Base-by-base conservation (phyloP, 768 basidiomycete species). In the Boletus insuetus region DNA sequence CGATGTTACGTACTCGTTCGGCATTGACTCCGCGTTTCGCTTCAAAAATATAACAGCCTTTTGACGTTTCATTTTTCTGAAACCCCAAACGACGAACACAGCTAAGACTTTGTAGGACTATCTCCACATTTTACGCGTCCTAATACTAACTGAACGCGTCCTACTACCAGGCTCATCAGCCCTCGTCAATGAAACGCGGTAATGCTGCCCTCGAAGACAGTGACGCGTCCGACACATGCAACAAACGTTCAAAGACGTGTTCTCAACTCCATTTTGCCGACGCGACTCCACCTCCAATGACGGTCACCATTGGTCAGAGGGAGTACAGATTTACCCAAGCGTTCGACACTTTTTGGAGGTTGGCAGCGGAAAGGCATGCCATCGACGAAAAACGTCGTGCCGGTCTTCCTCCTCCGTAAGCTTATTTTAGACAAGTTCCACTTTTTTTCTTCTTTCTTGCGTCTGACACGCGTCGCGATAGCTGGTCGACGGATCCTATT, bases 401-500 rank as follows among this genome's bases (percentile, higher is more conserved):
- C 29, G 82, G 81, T 24, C 47, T 72, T 50, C 73, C 78, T 42
- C 64, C 72, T 56, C 84, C 83, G 84, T 86, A 59, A 71, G 24
- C 24, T 24, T 24, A 24, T 24, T 24, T 24, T 24, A 4, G 82
- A 19, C 20, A 41, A 11, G 10, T 24, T 20, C 39, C 35, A 10
- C 22, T 29, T 54, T 50, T 22, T 46, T n/a, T 35, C 1, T 38
- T 38, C 8, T 6, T 16, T 29, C 26, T 29, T 55, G 44, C 53
- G 39, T 54, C 58, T 72, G 56, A 66, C 55, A n/a, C 26, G 2
- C 22, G 10, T 26, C 20, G 19, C 41, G n/a, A 40, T 53, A 86
- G 85, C 29, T 92, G 90, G 89, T 89, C 89, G 0, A 66, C 77
- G 1, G 87, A 92, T 64, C 63, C 69, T 3, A 81, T 86, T 47